These are phyloP conservation scores for Yamagishiella unicocca DNA, from an alignment of 139 green algal genomes.

Conservation along the genomic window DNA sequence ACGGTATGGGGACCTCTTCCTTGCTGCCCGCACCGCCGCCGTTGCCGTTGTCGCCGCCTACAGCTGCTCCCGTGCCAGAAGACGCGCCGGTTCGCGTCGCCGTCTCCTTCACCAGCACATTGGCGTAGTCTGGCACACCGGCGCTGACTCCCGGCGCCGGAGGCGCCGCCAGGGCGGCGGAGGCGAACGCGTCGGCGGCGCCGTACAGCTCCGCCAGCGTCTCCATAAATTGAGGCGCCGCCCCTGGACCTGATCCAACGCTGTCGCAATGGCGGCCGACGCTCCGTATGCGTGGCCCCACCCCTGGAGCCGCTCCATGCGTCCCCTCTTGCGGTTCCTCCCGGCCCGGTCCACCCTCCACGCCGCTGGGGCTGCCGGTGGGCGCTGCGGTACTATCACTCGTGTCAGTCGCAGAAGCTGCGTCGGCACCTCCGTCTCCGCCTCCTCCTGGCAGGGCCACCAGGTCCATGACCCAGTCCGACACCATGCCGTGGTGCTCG, in stretches of 20 bases:
- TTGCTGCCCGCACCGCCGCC: background rate
- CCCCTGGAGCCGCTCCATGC: too few relatives aligned
- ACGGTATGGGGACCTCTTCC: background rate
- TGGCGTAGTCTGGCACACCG: conserved; percentile 34
- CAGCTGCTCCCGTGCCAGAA: too few relatives aligned
- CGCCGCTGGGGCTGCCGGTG: too few relatives aligned
- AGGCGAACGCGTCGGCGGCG: conserved; percentile 23
- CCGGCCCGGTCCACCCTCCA: too few relatives aligned
- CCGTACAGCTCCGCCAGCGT: conserved; percentile 8
- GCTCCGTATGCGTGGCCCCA: too few relatives aligned
- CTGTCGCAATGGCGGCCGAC: too few relatives aligned
- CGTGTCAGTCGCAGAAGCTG: background rate
- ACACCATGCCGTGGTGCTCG: conserved; percentile 38
- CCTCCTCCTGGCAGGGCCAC: too few relatives aligned
- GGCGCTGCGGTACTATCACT: background rate
- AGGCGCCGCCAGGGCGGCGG: background rate
- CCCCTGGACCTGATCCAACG: too few relatives aligned
- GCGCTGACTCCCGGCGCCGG: conserved; percentile 16
- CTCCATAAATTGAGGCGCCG: background rate
- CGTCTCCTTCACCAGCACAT: background rate
- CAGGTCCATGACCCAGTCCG: conserved; percentile 72
- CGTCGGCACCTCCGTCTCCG: too few relatives aligned
- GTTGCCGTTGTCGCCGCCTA: background rate
- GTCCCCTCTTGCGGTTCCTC: too few relatives aligned
- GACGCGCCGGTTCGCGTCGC: too few relatives aligned